Evolutionary conservation across 306 rosid genomes (phyloP).

Genomic region (Cicer cuneatum): DNA sequence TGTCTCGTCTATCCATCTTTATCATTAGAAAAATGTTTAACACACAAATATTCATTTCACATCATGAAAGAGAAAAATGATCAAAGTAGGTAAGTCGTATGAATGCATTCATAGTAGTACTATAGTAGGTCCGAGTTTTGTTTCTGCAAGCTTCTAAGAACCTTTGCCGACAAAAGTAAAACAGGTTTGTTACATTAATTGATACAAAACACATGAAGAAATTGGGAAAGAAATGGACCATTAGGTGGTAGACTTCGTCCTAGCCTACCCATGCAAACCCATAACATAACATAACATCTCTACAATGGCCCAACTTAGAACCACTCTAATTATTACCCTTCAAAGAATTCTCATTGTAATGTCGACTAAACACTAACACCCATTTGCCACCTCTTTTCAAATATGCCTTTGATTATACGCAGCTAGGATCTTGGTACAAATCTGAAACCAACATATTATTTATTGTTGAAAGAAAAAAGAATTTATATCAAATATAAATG

Average conservation of each 20-base stretch:
- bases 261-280: not conserved
- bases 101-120: no score
- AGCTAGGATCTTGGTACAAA: not conserved
- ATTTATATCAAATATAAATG: constrained; percentile 27
- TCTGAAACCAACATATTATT: constrained; percentile 13
- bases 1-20: constrained; percentile 43
- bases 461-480: constrained; percentile 14
- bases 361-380: constrained; percentile 20
- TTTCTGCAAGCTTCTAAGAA: no score
- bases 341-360: constrained; percentile 29
- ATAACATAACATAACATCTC: constrained; percentile 9
- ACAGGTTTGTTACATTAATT: not conserved
- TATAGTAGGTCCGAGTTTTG: no score
- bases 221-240: not conserved
- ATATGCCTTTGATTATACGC: not conserved
- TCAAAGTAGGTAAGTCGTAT: not conserved
- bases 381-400: constrained; percentile 41
- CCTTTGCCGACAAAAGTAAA: not conserved
- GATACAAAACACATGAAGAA: not conserved
- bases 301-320: not conserved
- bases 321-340: not conserved
- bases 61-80: not conserved
- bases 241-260: not conserved
- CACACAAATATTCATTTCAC: constrained; percentile 1
- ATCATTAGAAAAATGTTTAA: constrained; percentile 1